phyloP scores from a whole-genome alignment of 2,329 filamentous ascomycete genomes.

The Fusarium papillatum region DNA sequence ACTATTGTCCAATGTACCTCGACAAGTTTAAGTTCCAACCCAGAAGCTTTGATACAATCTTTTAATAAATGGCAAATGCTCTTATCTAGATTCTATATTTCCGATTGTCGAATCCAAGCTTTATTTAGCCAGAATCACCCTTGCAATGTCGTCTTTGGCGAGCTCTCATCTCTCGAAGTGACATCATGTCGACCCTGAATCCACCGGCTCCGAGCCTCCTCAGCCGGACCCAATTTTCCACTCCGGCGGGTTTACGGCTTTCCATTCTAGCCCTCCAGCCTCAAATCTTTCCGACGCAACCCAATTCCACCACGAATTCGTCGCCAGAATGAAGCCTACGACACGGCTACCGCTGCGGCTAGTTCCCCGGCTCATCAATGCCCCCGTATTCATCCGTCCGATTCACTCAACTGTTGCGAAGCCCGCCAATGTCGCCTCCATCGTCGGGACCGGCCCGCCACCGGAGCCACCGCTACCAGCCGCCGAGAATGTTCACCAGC shows the following conservation, averaged over 20 bases:
- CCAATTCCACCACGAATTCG: constrained; percentile 11
- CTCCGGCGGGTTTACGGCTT: constrained; percentile 22
- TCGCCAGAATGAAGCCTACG: constrained; percentile 55
- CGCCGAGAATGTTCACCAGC: constrained; percentile 55
- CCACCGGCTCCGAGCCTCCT: constrained; percentile 28
- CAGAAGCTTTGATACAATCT: background rate
- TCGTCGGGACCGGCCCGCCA: constrained; percentile 71
- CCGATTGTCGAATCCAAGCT: background rate
- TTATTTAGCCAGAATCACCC: background rate
- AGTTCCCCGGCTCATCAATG: constrained; percentile 42
- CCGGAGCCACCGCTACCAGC: constrained; percentile 66
- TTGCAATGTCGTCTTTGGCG: background rate
- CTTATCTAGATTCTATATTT: background rate
- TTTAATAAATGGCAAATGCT: background rate
- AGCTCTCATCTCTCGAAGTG: constrained; percentile 21
- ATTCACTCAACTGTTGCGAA: constrained; percentile 51
- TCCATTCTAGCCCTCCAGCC: constrained; percentile 6
- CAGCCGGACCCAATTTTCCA: constrained; percentile 40
- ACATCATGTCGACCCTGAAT: constrained; percentile 40
- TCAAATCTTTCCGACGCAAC: constrained; percentile 17
- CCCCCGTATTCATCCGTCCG: constrained; percentile 38
- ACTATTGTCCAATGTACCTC: background rate
- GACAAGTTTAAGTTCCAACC: background rate
- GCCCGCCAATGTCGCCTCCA: constrained; percentile 63
- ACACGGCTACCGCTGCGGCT: constrained; percentile 55